A percentile compares a stretch with the other conserved stretches of the same genome.
Evolutionary conservation across 345 rosid genomes (phyloP).

Genomic region (Camelina sativa): DNA sequence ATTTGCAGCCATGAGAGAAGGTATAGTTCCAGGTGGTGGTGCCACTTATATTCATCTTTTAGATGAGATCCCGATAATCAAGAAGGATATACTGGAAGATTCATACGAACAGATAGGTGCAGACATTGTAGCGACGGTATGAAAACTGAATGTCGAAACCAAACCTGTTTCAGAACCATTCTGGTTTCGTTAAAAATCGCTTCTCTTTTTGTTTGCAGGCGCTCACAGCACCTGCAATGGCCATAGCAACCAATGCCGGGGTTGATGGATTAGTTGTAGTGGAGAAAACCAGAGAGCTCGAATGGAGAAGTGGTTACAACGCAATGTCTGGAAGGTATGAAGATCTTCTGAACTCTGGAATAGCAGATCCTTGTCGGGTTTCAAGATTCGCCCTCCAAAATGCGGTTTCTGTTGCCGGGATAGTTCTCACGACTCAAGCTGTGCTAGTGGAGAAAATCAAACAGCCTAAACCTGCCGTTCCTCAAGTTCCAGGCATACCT

Average conservation of each 20-base stretch:
- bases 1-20: conserved; percentile 91
- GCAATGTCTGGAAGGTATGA: conserved; percentile 74
- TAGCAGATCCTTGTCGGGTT: conserved; percentile 79
- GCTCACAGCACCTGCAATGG: conserved; percentile 72
- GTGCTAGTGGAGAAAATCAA: conserved; percentile 69
- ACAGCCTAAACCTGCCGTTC: conserved; percentile 63
- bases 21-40: conserved; percentile 94
- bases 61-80: conserved; percentile 54
- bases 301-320: conserved; percentile 79
- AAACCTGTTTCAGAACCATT: background rate
- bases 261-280: conserved; percentile 75
- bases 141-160: conserved; percentile 27
- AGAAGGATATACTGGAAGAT: conserved; percentile 60
- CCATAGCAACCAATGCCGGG: conserved; percentile 82
- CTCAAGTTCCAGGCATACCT: conserved; percentile 76
- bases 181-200: background rate
- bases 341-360: conserved; percentile 75
- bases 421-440: conserved; percentile 87
- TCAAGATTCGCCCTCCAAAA: conserved; percentile 78
- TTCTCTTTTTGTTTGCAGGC: conserved; percentile 53
- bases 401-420: conserved; percentile 82
- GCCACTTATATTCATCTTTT: conserved; percentile 81
- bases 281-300: conserved; percentile 62
- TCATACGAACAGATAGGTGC: conserved; percentile 75
- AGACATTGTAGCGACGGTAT: conserved; percentile 69